Percentiles rank a stretch among this genome's conserved stretches.
phyloP scores from a whole-genome alignment of 371 early-diverging fungal genomes.

The Lichtheimia ornata region DNA sequence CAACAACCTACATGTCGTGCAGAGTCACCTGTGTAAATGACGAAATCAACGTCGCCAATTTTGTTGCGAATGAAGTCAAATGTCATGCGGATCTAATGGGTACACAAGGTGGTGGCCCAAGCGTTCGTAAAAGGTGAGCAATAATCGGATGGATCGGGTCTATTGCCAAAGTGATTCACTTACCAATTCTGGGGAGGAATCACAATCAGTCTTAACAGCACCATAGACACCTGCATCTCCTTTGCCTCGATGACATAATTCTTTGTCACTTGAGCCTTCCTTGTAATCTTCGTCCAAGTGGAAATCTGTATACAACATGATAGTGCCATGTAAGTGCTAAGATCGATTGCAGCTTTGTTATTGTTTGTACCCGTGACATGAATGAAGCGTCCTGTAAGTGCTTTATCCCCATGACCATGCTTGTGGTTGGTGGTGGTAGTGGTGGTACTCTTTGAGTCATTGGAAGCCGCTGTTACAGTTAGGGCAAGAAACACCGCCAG shows the following conservation, averaged over 20 bases:
- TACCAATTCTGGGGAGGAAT: constrained; percentile 7
- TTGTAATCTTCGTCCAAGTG: constrained; percentile 17
- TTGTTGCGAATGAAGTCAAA: constrained; percentile 32
- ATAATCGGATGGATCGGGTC: too few species aligned
- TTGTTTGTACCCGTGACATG: constrained; percentile 22
- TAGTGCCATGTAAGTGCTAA: background rate
- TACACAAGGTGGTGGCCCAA: background rate
- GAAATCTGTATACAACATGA: constrained; percentile 10
- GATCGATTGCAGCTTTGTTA: background rate
- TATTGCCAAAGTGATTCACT: background rate
- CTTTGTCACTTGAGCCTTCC: constrained; percentile 16
- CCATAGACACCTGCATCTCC: constrained; percentile 8
- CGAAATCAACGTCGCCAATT: constrained; percentile 31
- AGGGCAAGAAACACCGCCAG: too few species aligned
- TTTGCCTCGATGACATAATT: constrained; percentile 22
- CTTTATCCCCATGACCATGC: background rate
- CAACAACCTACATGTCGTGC: constrained; percentile 21
- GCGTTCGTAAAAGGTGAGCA: background rate
- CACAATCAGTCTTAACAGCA: constrained; percentile 9
- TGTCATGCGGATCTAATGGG: constrained; percentile 22
- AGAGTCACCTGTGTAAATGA: constrained; percentile 43
- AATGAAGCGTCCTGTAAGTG: constrained; percentile 24
- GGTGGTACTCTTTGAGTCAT: too few species aligned
- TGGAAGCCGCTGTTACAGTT: too few species aligned
- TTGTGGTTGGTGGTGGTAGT: too few species aligned